phyloP scores from a whole-genome alignment of 306 rosid species.

The Arachis stenosperma region DNA sequence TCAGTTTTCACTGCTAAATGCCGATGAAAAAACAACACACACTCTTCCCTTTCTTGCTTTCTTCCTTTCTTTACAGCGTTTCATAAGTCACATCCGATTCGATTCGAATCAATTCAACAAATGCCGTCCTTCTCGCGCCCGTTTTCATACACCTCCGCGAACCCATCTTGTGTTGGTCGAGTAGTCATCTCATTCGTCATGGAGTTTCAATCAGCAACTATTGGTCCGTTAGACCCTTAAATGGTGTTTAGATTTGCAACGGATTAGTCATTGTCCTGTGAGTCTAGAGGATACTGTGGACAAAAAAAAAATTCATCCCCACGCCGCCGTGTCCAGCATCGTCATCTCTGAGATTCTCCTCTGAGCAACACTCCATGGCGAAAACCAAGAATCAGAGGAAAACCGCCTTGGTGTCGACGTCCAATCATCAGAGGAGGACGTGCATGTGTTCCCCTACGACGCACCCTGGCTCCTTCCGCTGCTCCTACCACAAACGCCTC shows the following conservation, averaged over 20 bases:
- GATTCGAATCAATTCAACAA: slow-evolving; percentile 30
- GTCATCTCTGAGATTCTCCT: slow-evolving; percentile 38
- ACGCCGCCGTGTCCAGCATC: slow-evolving; percentile 12
- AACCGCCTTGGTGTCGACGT: slow-evolving; percentile 30
- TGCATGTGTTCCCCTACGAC: slow-evolving; percentile 73
- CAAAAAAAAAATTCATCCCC: too few relatives aligned
- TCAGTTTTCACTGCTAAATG: background rate
- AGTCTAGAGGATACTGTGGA: too few relatives aligned
- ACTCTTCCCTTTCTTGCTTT: background rate
- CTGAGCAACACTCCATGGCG: slow-evolving; percentile 44
- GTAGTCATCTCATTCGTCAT: too few relatives aligned
- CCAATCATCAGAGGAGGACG: slow-evolving; percentile 35
- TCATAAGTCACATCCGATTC: slow-evolving; percentile 20
- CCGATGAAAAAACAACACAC: background rate
- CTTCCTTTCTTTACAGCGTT: background rate
- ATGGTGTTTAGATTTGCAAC: too few relatives aligned
- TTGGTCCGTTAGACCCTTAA: too few relatives aligned
- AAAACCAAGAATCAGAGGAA: slow-evolving; percentile 45
- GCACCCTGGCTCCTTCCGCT: slow-evolving; percentile 78
- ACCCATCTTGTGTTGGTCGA: too few relatives aligned
- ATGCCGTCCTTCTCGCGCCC: slow-evolving; percentile 27
- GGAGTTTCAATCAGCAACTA: too few relatives aligned
- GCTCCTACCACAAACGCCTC: slow-evolving; percentile 50
- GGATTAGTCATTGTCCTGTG: too few relatives aligned
- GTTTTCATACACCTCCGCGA: slow-evolving; percentile 52